Base-by-base conservation (phyloP, 202 grass and related monocot genomes). In the Brachypodium distachyon region DNA sequence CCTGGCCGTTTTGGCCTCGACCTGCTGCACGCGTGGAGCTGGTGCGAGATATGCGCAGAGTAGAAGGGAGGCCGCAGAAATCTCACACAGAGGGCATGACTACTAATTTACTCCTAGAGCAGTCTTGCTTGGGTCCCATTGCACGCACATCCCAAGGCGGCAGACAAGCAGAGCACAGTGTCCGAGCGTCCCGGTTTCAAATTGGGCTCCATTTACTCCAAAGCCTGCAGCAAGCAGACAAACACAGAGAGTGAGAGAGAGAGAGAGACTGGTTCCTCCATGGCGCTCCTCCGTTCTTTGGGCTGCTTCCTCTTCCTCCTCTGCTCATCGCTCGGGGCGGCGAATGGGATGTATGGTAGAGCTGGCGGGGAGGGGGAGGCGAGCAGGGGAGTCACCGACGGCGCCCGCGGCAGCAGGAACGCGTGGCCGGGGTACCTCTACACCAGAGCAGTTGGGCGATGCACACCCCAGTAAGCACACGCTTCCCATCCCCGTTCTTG, bases 351-450 rank as follows among this genome's bases (percentile, higher is more conserved):
- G 87, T n/a, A 63, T 12, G 78, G 58, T 19, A 49, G 75, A 65
- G 78, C 39, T 31, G 76, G 41, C 6, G 65, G 22, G 79, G 82
- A 61, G 47, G 61, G 68, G 26, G 71, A 43, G 62, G 42, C 62
- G 14, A 76, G 73, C 44, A 72, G 81, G 58, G 67, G 77, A 41
- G 39, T 70, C 61, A 31, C 82, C 66, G 86, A 83, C 63, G 78
- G 69, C 55, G 27, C 55, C 71, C 46, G 62, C 81, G 67, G 63
- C 47, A 38, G 22, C 40, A 64, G 58, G 47, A 74, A 31, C 0
- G 72, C 39, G 57, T 92, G 90, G 96, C 96, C 96, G 12, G 96
- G 96, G 50, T 99, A 89, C 87, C 87, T 95, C 73, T 99, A 95
- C 83, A 87, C 83, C 70, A 84, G 96, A 83, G 72, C 87, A 1